Evolutionary conservation across 164 flowering plant species (phyloP), one percentile per base, ranked within the genome.

Genomic region (Aristolochia contorta): DNA sequence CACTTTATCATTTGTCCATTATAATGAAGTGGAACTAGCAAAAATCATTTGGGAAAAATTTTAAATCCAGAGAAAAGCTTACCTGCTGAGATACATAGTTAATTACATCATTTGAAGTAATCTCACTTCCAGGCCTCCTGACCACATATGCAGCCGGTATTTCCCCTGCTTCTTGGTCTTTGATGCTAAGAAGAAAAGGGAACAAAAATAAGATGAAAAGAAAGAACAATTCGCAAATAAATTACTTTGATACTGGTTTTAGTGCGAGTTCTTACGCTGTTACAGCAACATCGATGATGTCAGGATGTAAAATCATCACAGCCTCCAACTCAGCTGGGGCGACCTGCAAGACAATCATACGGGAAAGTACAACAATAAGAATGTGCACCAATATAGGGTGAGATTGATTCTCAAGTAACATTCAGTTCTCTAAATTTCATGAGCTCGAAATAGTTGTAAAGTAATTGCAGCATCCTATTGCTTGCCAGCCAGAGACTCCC

Each of bases 311-410:
- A 41, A 83, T 59, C 65, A 91, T 53, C 18, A 79, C 69, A 61
- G 77, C 73, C 66, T 91, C 97, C 52, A 91, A 72, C 72, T 88
- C 96, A 54, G 85, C 96, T 24, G 96, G 94, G 47, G 96, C 82
- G 72, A 91, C 79, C 97, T 91, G 80, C 73, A 74, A 45, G 56
- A n/a, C n/a, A n/a, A n/a, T n/a, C n/a, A n/a, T n/a, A n/a, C n/a
- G 23, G 19, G 19, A 55, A 53, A 15, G 14, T 46, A 59, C 16
- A 16, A 54, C 10, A 21, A 58, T 5, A 23, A 37, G 56, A 25
- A 56, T 47, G 18, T 18, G n/a, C 50, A 50, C 49, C 8, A 16
- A 23, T 16, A 37, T 37, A 10, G 43, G 5, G 30, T 19, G 16
- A 21, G 14, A 20, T 22, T 6, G 32, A 4, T 59, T 0, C 3